Base-by-base conservation (phyloP, 306 rosid species). In the Benincasa hispida region DNA sequence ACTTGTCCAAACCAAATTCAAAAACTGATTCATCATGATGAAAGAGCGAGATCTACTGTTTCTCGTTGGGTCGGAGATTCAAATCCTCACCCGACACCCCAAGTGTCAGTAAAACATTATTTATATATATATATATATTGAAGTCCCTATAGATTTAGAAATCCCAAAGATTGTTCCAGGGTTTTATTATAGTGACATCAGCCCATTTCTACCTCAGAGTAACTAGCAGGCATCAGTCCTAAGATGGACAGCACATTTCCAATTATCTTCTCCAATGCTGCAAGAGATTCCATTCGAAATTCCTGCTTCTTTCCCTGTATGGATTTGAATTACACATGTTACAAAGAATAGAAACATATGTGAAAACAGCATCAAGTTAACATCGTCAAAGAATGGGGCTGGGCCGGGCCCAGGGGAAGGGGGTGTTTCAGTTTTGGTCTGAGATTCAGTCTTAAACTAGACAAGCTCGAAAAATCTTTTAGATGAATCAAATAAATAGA, bases 151-250 rank as follows among this genome's bases (percentile, higher is more conserved):
- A 22, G 5, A 39, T n/a, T 11, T 7, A 21, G 27, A 11, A 35
- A 50, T 63, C 10, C 21, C 0, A 66, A 59, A 18, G 22, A 59
- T 41, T 25, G 17, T 13, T 21, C 10, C 54, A 39, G 37, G 69
- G 58, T 54, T 74, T 74, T 42, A 21, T 56, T 14, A 17, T 35
- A 51, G 63, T 27, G 58, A 68, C 58, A 67, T 25, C 60, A 47
- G 62, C 68, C 57, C 1, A 12, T 65, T 78, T 81, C 48, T 86
- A 92, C 98, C 97, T 92, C 91, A 8, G 81, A 65, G 77, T 88
- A 94, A 73, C 84, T 88, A 47, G 88, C 74, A 74, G 97, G 93
- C 96, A 87, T 81, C 57, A 94, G 82, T 13, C 99, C 99, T 82
- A 94, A 77, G 75, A 88, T 78, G 35, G 80, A 79, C 78, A 94